These are phyloP conservation scores for Colletotrichum sp. DNA, from an alignment of 2,329 filamentous ascomycete genomes.

Conservation along the genomic window DNA sequence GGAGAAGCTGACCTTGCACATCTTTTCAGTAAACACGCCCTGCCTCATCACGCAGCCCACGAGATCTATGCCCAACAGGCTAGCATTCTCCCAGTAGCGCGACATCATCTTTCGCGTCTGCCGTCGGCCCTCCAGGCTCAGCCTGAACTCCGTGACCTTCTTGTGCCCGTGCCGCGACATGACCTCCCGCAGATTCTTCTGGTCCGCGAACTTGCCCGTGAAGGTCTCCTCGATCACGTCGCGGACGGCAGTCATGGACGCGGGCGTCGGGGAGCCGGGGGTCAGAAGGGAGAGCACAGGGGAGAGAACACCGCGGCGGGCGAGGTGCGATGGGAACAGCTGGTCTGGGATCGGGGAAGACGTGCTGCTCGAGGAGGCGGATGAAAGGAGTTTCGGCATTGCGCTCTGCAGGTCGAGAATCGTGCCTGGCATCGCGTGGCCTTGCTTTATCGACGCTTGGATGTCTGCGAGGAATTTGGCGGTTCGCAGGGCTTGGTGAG, in stretches of 20 bases:
- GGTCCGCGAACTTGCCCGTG: conserved; percentile 16
- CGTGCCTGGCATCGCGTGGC: conserved; percentile 63
- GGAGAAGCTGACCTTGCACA: conserved; percentile 11
- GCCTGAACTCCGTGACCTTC: not conserved
- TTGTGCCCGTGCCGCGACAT: conserved; percentile 2
- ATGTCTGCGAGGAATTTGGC: conserved; percentile 64
- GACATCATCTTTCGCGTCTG: conserved; percentile 45
- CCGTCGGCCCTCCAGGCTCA: conserved; percentile 28
- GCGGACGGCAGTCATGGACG: conserved; percentile 1
- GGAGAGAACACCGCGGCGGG: conserved; percentile 4
- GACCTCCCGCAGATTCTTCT: not conserved
- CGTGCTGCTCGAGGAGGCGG: not conserved
- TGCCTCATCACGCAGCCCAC: conserved; percentile 46
- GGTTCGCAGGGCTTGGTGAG: conserved; percentile 60
- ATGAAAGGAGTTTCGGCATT: not conserved
- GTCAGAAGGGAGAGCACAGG: conserved; percentile 6
- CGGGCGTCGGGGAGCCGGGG: not conserved
- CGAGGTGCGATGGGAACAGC: conserved; percentile 16
- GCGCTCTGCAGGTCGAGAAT: conserved; percentile 55
- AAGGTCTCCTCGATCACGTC: conserved; percentile 13
- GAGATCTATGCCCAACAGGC: conserved; percentile 41
- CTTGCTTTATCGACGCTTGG: conserved; percentile 41
- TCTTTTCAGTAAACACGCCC: conserved; percentile 41
- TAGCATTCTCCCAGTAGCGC: conserved; percentile 44
- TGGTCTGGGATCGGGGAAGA: not conserved